These are phyloP conservation scores for Amphibolis antarctica DNA, from an alignment of 106 monocot genomes.

Conservation along the genomic window DNA sequence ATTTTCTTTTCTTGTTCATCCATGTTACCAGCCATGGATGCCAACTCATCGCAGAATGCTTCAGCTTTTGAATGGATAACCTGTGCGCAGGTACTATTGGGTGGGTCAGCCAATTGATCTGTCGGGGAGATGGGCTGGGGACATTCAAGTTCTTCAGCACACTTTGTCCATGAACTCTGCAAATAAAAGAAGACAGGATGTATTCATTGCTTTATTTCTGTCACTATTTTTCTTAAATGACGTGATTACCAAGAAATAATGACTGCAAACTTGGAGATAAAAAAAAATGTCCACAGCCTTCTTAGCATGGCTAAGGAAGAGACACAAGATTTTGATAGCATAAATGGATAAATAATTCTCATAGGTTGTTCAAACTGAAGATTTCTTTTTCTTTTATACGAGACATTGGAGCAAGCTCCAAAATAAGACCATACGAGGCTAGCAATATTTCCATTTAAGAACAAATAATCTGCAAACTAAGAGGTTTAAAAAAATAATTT, in stretches of 20 bases:
- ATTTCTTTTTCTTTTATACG: too few species aligned
- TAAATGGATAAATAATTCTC: neutral
- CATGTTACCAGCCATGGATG: conserved; percentile 15
- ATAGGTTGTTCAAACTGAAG: too few species aligned
- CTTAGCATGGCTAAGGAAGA: too few species aligned
- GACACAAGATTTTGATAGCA: neutral
- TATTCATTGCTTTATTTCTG: neutral
- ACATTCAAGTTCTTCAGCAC: conserved; percentile 47
- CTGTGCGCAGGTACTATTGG: conserved; percentile 72
- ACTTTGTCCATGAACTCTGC: conserved; percentile 90
- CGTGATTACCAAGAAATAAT: too few species aligned
- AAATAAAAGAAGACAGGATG: conserved; percentile 5
- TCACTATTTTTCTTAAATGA: neutral
- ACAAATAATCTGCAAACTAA: too few species aligned
- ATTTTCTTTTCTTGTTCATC: conserved; percentile 27
- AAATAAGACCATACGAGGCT: too few species aligned
- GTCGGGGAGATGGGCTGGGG: conserved; percentile 39
- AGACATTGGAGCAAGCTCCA: too few species aligned
- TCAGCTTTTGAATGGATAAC: conserved; percentile 54
- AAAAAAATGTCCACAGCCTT: too few species aligned
- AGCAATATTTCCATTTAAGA: too few species aligned
- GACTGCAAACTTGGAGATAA: too few species aligned
- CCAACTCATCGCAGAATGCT: conserved; percentile 33
- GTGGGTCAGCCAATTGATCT: conserved; percentile 43
- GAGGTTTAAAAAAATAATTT: too few species aligned